phyloP scores from a whole-genome alignment of 148 eudicot genomes.

The Rhododendron molle region DNA sequence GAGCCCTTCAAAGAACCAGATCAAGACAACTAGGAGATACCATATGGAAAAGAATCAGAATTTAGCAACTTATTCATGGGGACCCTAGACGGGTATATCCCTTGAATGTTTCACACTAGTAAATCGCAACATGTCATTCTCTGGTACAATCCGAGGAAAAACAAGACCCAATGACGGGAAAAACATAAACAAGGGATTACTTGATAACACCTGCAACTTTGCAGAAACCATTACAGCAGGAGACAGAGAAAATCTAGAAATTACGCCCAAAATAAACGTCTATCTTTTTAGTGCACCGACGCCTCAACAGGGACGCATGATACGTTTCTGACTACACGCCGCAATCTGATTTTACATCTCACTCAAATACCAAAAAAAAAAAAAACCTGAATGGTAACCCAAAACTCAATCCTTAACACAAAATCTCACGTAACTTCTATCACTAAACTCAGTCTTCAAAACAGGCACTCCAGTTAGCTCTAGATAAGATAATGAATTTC shows the following conservation, averaged over 20 bases:
- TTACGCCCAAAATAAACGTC: background rate
- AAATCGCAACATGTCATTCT: conserved; percentile 23
- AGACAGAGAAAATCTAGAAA: conserved; percentile 22
- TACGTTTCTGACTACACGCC: conserved; percentile 38
- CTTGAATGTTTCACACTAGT: conserved; percentile 29
- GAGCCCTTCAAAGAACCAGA: background rate
- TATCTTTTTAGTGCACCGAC: conserved; percentile 15
- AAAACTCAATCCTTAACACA: conserved; percentile 15
- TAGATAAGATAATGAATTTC: conserved; percentile 5
- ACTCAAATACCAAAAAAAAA: conserved; percentile 29
- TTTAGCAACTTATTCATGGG: conserved; percentile 27
- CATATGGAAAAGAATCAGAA: background rate
- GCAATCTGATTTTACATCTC: conserved; percentile 42
- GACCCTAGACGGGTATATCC: conserved; percentile 23
- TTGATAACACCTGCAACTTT: conserved; percentile 18
- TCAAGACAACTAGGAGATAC: background rate
- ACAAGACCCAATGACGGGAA: background rate
- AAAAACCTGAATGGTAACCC: conserved; percentile 13
- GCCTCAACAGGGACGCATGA: conserved; percentile 28
- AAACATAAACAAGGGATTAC: background rate
- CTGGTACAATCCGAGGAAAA: conserved; percentile 20
- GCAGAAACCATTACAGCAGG: conserved; percentile 27
- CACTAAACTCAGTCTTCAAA: conserved; percentile 15
- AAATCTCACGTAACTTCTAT: conserved; percentile 37
- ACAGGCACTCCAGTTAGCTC: conserved; percentile 21